Percentiles rank a stretch among this genome's conserved stretches.
phyloP scores from a whole-genome alignment of 441 rosid species.

The Francoa sonchifolia region DNA sequence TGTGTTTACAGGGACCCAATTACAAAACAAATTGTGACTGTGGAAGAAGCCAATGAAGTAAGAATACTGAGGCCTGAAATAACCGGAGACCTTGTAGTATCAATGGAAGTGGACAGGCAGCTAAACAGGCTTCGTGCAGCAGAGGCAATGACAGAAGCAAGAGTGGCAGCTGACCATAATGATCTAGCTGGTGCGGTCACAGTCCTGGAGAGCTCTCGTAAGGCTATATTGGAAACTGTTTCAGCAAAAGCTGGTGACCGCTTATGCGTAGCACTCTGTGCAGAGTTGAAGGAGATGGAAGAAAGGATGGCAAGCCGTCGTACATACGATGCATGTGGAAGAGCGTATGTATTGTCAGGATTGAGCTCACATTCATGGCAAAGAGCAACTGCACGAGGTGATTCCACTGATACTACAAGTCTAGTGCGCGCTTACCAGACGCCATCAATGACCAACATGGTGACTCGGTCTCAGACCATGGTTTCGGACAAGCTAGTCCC shows the following conservation, averaged over 20 bases:
- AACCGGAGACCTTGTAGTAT: conserved; percentile 30
- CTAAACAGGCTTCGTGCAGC: conserved; percentile 85
- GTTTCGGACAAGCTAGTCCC: conserved; percentile 54
- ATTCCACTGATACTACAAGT: conserved; percentile 77
- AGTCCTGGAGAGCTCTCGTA: conserved; percentile 53
- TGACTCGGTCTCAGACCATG: conserved; percentile 64
- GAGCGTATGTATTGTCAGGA: conserved; percentile 94
- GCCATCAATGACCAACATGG: conserved; percentile 93
- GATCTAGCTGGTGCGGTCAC: conserved; percentile 63
- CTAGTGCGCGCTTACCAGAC: conserved; percentile 79
- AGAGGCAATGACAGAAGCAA: conserved; percentile 66
- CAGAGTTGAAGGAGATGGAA: conserved; percentile 93
- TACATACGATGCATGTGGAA: conserved; percentile 82
- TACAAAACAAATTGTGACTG: conserved; percentile 43
- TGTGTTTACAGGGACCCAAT: conserved; percentile 75
- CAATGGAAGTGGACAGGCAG: conserved; percentile 90
- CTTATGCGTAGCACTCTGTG: conserved; percentile 67
- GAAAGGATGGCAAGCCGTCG: conserved; percentile 92
- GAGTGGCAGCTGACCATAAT: conserved; percentile 68
- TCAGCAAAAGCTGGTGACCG: conserved; percentile 63
- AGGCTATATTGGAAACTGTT: conserved; percentile 40
- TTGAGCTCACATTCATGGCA: conserved; percentile 99
- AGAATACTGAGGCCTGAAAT: conserved; percentile 48
- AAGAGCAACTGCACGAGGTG: conserved; percentile 97
- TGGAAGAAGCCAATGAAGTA: conserved; percentile 46